phyloP scores from a whole-genome alignment of 108 stramenopile species.

The Nitzschia sp. region DNA sequence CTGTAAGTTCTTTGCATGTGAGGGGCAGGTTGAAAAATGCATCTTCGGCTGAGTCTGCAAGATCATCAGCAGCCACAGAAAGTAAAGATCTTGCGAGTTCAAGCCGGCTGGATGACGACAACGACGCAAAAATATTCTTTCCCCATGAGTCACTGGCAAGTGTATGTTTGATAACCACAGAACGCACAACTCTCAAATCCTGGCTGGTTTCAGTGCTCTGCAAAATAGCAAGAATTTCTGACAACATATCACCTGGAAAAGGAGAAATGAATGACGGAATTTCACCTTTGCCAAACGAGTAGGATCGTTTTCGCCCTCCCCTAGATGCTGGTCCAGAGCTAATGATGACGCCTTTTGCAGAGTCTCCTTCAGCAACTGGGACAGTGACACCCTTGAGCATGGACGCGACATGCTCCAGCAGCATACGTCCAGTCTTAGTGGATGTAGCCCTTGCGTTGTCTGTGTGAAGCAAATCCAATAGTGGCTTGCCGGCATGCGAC shows the following conservation, averaged over 20 bases:
- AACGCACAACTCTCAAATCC: constrained; percentile 21
- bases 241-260: constrained; percentile 70
- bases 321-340: constrained; percentile 66
- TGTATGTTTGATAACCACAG: constrained; percentile 40
- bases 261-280: constrained; percentile 43
- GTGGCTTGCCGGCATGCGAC: constrained; percentile 51
- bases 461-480: constrained; percentile 37
- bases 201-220: neutral
- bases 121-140: constrained; percentile 55
- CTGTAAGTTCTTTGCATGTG: constrained; percentile 44
- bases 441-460: constrained; percentile 1
- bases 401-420: constrained; percentile 42
- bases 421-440: constrained; percentile 8
- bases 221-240: constrained; percentile 48
- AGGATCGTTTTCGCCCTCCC: constrained; percentile 69
- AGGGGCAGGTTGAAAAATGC: constrained; percentile 63
- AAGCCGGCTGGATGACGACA: constrained; percentile 29
- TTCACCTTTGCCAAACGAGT: constrained; percentile 71
- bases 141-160: constrained; percentile 69
- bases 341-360: constrained; percentile 43
- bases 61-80: constrained; percentile 26
- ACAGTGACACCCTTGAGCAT: constrained; percentile 77
- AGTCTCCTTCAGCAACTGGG: constrained; percentile 32
- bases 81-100: constrained; percentile 39
- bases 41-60: constrained; percentile 38